Base-by-base conservation (phyloP, 2,329 filamentous ascomycete genomes). In the Cordyceps cicadae region DNA sequence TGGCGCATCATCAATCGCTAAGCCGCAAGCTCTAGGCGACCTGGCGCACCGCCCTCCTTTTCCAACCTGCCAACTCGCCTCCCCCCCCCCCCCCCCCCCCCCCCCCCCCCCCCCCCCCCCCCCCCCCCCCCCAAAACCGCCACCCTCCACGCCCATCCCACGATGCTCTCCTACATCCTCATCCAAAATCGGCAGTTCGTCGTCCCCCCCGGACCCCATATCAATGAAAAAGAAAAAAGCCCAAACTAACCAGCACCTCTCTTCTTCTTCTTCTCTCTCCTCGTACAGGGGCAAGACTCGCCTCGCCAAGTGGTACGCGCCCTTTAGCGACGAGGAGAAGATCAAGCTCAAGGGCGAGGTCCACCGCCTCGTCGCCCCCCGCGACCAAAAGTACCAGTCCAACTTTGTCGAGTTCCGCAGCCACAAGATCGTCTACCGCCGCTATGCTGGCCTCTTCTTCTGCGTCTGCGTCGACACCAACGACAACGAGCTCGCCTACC, bases 301-400 rank as follows among this genome's bases (percentile, higher is more conserved):
- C 69, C 84, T 99, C 66, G 94, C 94, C 66, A 99, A 99, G 79
- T 99, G 93, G 93, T 99, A 99, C 81, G 90, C 89, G 67, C 93
- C 94, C 64, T 99, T 97, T 80, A 95, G 87, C 77, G 94, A 99
- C 81, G 93, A 97, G 75, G 92, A 99, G 75, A 99, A 99, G 81
- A 90, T 99, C 75, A 97, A 96, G 78, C 82, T 99, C 69, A 99
- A 99, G 77, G 94, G 94, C 82, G 94, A 99, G 80, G 90, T 97
- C 69, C 94, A 99, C 81, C 92, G 94, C 64, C 91, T 99, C 67
- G 93, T 99, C 63, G 94, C 94, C 0, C 94, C 94, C 7, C 90
- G 94, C 71, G 94, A 99, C 77, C 94, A 99, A 74, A 99, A 99
- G 74, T 96, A 99, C 81, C 94, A 99, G 75, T 96, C 92, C 77